These are phyloP conservation scores for Pythium rhizo-oryzae DNA, from an alignment of 352 stramenopile genomes.

Conservation along the genomic window DNA sequence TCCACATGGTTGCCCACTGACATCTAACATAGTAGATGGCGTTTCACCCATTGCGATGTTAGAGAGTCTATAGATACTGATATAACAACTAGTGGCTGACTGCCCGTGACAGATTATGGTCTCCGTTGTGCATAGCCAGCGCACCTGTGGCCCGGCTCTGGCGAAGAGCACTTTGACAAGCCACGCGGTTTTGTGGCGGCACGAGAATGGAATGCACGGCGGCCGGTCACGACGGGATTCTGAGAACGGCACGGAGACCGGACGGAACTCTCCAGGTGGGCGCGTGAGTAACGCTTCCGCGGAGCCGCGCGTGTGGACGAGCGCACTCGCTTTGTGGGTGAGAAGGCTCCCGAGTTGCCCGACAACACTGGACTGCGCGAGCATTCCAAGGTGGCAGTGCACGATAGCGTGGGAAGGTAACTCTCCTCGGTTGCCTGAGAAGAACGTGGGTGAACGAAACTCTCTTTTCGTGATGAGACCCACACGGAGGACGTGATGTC, in stretches of 20 bases:
- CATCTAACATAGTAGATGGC: too few species aligned
- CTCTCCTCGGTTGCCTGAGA: too few species aligned
- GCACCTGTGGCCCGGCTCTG: background rate
- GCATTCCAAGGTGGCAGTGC: background rate
- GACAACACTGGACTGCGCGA: too few species aligned
- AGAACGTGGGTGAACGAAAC: too few species aligned
- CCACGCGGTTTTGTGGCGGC: background rate
- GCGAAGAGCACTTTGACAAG: background rate
- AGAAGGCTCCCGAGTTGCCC: background rate
- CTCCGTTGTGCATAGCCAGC: background rate
- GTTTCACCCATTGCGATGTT: background rate
- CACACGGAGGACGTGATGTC: too few species aligned
- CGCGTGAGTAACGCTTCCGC: constrained; percentile 3
- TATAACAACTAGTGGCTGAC: background rate
- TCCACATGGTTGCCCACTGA: background rate
- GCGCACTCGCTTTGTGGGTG: background rate
- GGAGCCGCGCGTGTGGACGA: background rate
- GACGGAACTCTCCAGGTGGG: constrained; percentile 7
- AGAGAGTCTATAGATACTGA: background rate
- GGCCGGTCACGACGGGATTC: background rate
- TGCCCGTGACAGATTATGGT: constrained; percentile 1
- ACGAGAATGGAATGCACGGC: constrained; percentile 5
- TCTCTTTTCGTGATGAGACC: too few species aligned
- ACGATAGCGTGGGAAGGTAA: too few species aligned
- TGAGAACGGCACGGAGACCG: constrained; percentile 10